Evolutionary conservation across 306 rosid species (phyloP).

Genomic region (Sechiopsis laciniata): DNA sequence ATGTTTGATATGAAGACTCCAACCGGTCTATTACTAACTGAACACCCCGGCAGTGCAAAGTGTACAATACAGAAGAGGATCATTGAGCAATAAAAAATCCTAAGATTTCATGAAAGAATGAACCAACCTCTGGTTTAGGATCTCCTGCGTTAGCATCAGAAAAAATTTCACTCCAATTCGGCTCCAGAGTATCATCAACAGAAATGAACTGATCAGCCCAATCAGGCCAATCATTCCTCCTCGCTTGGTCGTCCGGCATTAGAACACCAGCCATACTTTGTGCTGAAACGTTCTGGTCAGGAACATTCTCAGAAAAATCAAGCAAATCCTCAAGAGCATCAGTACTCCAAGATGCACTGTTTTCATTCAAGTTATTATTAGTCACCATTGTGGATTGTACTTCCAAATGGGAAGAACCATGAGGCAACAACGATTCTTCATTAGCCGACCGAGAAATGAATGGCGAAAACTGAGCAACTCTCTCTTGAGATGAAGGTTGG

Average conservation of each 20-base stretch:
- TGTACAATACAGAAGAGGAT: not conserved
- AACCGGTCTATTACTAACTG: not conserved
- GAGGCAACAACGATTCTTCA: conserved; percentile 33
- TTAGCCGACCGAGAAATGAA: conserved; percentile 38
- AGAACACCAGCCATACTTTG: conserved; percentile 40
- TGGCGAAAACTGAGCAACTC: conserved; percentile 37
- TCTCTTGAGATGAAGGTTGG: conserved; percentile 37
- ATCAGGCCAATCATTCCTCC: conserved; percentile 51
- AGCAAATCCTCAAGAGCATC: conserved; percentile 54
- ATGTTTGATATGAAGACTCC: not conserved
- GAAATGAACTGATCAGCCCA: conserved; percentile 73
- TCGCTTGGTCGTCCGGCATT: conserved; percentile 39
- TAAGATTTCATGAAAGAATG: conserved; percentile 18
- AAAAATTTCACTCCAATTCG: conserved; percentile 66
- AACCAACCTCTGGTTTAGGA: conserved; percentile 53
- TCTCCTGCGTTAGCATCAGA: conserved; percentile 39
- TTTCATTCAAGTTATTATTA: conserved; percentile 35
- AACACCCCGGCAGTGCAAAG: not conserved
- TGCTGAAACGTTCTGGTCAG: conserved; percentile 49
- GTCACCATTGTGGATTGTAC: conserved; percentile 36
- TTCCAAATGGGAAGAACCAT: conserved; percentile 35
- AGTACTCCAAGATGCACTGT: conserved; percentile 48
- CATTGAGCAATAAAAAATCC: not conserved
- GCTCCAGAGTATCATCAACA: conserved; percentile 44
- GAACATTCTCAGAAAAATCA: conserved; percentile 42